Conservation (phyloP, 768 basidiomycete species). For the Psilocybe azurescens region DNA sequence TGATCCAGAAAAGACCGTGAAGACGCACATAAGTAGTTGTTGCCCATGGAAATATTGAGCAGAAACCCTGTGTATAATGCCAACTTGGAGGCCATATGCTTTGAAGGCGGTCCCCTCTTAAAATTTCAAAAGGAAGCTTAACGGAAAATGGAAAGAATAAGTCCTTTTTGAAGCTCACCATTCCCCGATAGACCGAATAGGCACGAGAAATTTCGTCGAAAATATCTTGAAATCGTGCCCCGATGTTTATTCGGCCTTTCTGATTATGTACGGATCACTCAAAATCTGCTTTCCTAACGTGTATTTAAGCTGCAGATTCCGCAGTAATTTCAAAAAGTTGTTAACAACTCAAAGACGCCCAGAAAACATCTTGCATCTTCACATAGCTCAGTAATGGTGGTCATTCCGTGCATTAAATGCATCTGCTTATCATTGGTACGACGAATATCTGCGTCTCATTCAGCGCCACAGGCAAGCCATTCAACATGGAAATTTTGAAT, state of each 20-base stretch:
- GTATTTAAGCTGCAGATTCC: slow-evolving; percentile 33
- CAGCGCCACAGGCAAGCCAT: slow-evolving; percentile 51
- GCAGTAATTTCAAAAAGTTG: too few relatives aligned
- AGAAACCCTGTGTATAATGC: background rate
- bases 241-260: slow-evolving; percentile 34
- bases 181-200: slow-evolving; percentile 16
- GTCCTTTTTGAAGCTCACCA: slow-evolving; percentile 1
- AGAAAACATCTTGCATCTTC: background rate
- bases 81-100: slow-evolving; percentile 6
- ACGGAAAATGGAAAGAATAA: background rate
- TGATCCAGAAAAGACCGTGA: too few relatives aligned
- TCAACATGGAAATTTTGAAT: slow-evolving; percentile 50
- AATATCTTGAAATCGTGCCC: slow-evolving; percentile 25
- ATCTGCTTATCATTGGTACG: slow-evolving; percentile 48
- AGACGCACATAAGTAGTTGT: slow-evolving; percentile 23
- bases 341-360: slow-evolving; percentile 14
- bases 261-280: slow-evolving; percentile 34
- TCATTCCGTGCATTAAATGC: slow-evolving; percentile 47
- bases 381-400: slow-evolving; percentile 32
- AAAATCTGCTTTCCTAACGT: slow-evolving; percentile 33
- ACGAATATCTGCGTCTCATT: slow-evolving; percentile 45
- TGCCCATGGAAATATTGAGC: slow-evolving; percentile 11
- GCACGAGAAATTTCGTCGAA: slow-evolving; percentile 30
- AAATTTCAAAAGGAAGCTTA: too few relatives aligned
- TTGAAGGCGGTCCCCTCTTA: slow-evolving; percentile 17